phyloP scores from a whole-genome alignment of 148 eudicot species.

The Heliamphora exappendiculata region DNA sequence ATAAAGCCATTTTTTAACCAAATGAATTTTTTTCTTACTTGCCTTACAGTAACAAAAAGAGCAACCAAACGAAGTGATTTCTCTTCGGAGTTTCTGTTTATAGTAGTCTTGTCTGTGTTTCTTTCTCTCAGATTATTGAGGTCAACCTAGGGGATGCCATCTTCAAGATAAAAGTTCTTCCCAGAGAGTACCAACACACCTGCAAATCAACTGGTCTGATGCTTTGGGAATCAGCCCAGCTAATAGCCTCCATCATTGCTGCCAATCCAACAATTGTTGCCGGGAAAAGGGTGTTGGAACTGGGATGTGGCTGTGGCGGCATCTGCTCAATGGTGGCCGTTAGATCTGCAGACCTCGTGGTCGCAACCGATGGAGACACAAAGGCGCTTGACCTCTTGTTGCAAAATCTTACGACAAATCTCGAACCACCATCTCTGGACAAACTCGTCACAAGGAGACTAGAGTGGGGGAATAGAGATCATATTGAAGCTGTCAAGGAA shows the following conservation, averaged over 20 bases:
- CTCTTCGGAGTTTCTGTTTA: not conserved
- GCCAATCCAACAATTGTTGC: slow-evolving; percentile 59
- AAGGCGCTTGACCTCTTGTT: slow-evolving; percentile 45
- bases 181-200: slow-evolving; percentile 83
- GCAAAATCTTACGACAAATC: slow-evolving; percentile 54
- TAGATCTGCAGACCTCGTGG: slow-evolving; percentile 55
- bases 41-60: no score
- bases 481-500: slow-evolving; percentile 44
- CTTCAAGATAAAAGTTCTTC: slow-evolving; percentile 63
- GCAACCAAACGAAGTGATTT: no score
- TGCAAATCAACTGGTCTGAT: slow-evolving; percentile 94
- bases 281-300: slow-evolving; percentile 62
- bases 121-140: slow-evolving; percentile 38
- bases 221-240: slow-evolving; percentile 93
- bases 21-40: no score
- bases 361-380: slow-evolving; percentile 78
- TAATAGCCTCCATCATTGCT: slow-evolving; percentile 70
- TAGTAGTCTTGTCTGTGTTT: not conserved
- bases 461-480: slow-evolving; percentile 66
- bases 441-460: slow-evolving; percentile 37
- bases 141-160: slow-evolving; percentile 33
- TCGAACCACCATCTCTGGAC: slow-evolving; percentile 16
- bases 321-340: slow-evolving; percentile 80
- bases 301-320: slow-evolving; percentile 82
- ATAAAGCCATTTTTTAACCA: no score